Percentiles rank a stretch among this genome's conserved stretches.
phyloP scores from a whole-genome alignment of 306 rosid species.

The Rosa multiflora region DNA sequence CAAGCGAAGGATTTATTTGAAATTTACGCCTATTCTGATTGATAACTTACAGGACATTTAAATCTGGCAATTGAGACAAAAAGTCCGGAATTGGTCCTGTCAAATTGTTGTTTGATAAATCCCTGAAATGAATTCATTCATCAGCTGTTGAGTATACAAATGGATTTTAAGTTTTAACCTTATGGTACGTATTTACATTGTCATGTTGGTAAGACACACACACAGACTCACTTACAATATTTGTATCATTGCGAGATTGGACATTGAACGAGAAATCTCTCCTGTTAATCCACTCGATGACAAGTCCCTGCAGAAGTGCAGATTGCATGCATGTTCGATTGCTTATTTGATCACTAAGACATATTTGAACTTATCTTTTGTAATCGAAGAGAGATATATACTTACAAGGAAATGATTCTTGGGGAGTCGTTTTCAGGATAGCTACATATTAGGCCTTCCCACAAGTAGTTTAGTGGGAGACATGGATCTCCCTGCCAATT shows the following conservation, averaged over 20 bases:
- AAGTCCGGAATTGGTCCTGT: conserved; percentile 35
- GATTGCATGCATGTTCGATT: neutral
- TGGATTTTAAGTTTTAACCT: too few species aligned
- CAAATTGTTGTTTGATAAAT: conserved; percentile 47
- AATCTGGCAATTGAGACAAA: conserved; percentile 23
- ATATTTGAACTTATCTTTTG: too few species aligned
- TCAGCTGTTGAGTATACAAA: neutral
- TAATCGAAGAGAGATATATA: neutral
- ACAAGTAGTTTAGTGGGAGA: conserved; percentile 14
- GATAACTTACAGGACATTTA: conserved; percentile 37
- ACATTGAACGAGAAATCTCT: conserved; percentile 33
- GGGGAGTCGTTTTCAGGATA: neutral
- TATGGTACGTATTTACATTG: too few species aligned
- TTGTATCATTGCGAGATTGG: conserved; percentile 35
- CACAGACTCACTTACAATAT: conserved; percentile 39
- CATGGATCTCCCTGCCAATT: conserved; percentile 54
- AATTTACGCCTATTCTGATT: neutral
- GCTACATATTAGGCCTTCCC: conserved; percentile 37
- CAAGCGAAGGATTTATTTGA: neutral
- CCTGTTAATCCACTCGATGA: conserved; percentile 54
- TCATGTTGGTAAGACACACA: neutral
- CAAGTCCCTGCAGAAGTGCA: conserved; percentile 34
- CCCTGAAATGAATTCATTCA: conserved; percentile 18
- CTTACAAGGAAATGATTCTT: conserved; percentile 47
- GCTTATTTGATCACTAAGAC: neutral